Evolutionary conservation across 768 basidiomycete genomes (phyloP).

Genomic region (Calocybe gangraenosa): DNA sequence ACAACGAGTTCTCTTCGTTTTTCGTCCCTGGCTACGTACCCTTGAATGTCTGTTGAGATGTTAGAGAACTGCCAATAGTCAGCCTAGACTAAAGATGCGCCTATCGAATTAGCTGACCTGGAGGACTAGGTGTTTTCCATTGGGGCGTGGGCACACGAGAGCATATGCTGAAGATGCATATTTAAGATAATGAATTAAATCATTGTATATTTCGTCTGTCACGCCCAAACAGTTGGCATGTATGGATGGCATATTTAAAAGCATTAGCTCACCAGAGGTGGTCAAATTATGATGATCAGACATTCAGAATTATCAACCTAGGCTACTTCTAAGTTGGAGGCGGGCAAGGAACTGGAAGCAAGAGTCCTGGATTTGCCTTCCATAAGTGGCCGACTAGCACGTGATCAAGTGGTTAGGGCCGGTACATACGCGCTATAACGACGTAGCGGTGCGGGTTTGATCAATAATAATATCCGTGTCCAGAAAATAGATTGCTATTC

Average conservation of each 20-base stretch:
- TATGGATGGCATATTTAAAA: not conserved
- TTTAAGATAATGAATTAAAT: conserved; percentile 51
- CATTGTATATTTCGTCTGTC: conserved; percentile 33
- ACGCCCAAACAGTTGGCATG: not conserved
- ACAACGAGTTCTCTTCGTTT: conserved; percentile 42
- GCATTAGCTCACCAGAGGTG: not conserved
- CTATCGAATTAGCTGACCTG: conserved; percentile 17
- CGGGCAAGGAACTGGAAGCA: too few relatives aligned
- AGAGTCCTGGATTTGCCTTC: too few relatives aligned
- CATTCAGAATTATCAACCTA: too few relatives aligned
- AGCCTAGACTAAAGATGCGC: too few relatives aligned
- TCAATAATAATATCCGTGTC: too few relatives aligned
- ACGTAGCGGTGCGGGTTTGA: not conserved
- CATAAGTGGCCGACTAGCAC: conserved; percentile 1
- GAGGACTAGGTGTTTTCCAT: conserved; percentile 40
- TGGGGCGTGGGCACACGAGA: conserved; percentile 42
- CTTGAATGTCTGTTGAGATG: conserved; percentile 38
- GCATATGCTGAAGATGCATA: conserved; percentile 50
- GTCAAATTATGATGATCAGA: too few relatives aligned
- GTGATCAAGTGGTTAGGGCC: conserved; percentile 18
- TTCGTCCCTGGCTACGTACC: conserved; percentile 48
- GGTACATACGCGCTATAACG: conserved; percentile 15
- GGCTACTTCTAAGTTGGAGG: not conserved
- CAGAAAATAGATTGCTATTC: not conserved
- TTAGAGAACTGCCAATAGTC: conserved; percentile 33